Evolutionary conservation across 192 early-diverging fungal genomes (phyloP), one percentile per base, ranked within the genome.

Genomic region (Linderina pennispora): DNA sequence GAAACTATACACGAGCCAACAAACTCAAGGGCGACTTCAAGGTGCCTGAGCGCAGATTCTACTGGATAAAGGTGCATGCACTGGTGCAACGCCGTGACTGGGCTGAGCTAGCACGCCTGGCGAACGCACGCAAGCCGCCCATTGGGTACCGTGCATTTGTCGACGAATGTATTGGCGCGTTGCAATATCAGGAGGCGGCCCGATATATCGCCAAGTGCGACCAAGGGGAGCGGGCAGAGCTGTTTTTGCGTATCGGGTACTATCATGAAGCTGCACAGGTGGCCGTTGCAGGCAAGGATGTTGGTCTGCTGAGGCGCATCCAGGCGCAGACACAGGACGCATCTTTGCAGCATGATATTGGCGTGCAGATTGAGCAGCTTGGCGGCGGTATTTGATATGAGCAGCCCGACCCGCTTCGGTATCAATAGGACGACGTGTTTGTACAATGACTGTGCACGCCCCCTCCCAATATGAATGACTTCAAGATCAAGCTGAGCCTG

Each of bases 11-110:
- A 8, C 75, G 81, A 32, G 97, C 94, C 1, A 48, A 63, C 23
- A 95, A 94, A 56, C 43, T 98, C 1, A 80, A 81, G 21, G 75
- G 58, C 1, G 95, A 98, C 14, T 88, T 94, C 55, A 86, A 86
- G 52, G 77, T 97, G 9, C 83, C 93, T 1, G 94, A 97, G 24
- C 84, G 63, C 35, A 37, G 88, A 28, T 97, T 87, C 57, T 90
- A 84, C 82, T 92, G 91, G 91, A 77, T 98, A 32, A 92, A 88
- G 45, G 51, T 94, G 10, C 84, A 79, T 5, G 87, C 88, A 0
- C 63, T 98, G 6, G 88, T 94, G 0, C 65, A 79, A 50, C 73
- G 81, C 7, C 65, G 86, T 13, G 87, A 95, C 46, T 98, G 89
- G 90, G 83, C 85, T 4, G 85, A 87, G 23, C 68, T 98, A 40